Evolutionary conservation across 192 early-diverging fungal genomes (phyloP).

Genomic region (Linnemannia zychae): DNA sequence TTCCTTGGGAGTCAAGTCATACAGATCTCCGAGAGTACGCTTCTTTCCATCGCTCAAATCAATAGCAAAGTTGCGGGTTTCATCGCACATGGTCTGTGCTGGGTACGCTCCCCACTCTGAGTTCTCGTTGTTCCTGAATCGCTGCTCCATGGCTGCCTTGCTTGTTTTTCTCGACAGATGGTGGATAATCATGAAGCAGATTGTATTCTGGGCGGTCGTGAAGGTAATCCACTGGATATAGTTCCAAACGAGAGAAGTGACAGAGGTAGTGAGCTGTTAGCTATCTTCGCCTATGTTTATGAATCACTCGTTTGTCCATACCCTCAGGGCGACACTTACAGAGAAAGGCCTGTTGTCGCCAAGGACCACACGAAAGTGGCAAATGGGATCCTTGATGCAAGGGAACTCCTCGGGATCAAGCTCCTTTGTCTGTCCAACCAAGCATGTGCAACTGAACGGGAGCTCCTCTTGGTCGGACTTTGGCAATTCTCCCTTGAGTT

Average conservation of each 20-base stretch:
- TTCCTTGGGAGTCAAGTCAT: constrained; percentile 21
- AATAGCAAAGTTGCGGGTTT: constrained; percentile 36
- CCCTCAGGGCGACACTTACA: too few relatives aligned
- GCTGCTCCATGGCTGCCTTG: constrained; percentile 3
- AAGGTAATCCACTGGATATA: constrained; percentile 24
- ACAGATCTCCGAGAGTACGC: constrained; percentile 20
- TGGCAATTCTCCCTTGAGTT: not conserved
- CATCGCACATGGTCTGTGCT: constrained; percentile 37
- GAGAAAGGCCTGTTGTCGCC: constrained; percentile 27
- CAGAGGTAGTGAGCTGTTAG: too few relatives aligned
- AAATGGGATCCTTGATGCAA: not conserved
- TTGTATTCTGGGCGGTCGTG: constrained; percentile 29
- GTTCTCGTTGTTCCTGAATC: constrained; percentile 12
- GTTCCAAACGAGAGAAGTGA: not conserved
- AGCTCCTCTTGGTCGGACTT: not conserved
- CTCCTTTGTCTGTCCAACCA: constrained; percentile 13
- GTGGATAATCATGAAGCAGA: constrained; percentile 31
- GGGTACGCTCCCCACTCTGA: constrained; percentile 45
- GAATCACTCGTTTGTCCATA: too few relatives aligned
- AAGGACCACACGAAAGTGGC: not conserved
- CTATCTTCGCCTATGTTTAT: too few relatives aligned
- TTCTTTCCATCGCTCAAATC: not conserved
- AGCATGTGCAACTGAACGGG: constrained; percentile 8
- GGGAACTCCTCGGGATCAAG: constrained; percentile 17
- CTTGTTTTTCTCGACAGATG: constrained; percentile 19